Conservation (phyloP, 2,329 filamentous ascomycete genomes). For the Fonsecaea monophora region DNA sequence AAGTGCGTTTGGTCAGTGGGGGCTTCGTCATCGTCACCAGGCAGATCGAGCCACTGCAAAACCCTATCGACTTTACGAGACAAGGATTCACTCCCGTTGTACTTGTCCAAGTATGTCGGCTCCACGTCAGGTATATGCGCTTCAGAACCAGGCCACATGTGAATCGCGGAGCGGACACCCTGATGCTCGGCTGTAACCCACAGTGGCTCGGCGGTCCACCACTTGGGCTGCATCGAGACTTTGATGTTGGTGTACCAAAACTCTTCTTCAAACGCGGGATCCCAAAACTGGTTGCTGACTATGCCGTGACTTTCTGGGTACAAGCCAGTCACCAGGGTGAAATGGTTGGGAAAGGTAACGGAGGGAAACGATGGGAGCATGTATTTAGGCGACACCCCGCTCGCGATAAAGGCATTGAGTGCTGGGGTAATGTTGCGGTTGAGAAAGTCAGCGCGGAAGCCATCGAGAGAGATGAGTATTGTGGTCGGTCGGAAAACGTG, state of each 20-base stretch:
- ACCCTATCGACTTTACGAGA: constrained; percentile 78
- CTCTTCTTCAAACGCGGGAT: constrained; percentile 74
- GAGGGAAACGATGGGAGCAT: constrained; percentile 96
- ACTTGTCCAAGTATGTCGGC: constrained; percentile 83
- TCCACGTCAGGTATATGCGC: constrained; percentile 78
- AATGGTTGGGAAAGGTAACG: constrained; percentile 96
- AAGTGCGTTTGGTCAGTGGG: constrained; percentile 57
- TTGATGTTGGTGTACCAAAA: constrained; percentile 71
- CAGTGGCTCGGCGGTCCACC: constrained; percentile 94
- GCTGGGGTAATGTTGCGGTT: constrained; percentile 82
- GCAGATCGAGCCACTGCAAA: constrained; percentile 81
- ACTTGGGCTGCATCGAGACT: constrained; percentile 81
- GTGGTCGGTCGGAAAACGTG: constrained; percentile 90
- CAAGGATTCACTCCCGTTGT: constrained; percentile 77
- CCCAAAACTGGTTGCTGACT: constrained; percentile 95
- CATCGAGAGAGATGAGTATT: constrained; percentile 90
- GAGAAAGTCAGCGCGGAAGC: constrained; percentile 93
- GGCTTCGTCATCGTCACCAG: constrained; percentile 69
- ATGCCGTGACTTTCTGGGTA: constrained; percentile 93
- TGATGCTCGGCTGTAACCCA: constrained; percentile 92
- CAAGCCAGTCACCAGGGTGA: constrained; percentile 87
- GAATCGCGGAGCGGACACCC: constrained; percentile 78
- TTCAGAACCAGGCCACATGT: constrained; percentile 99
- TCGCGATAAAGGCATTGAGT: constrained; percentile 76
- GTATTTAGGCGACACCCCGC: constrained; percentile 87